A percentile compares a stretch with the other conserved stretches of the same genome.
Evolutionary conservation across 2,329 filamentous ascomycete genomes (phyloP).

Genomic region (Epichloe gansuensis): DNA sequence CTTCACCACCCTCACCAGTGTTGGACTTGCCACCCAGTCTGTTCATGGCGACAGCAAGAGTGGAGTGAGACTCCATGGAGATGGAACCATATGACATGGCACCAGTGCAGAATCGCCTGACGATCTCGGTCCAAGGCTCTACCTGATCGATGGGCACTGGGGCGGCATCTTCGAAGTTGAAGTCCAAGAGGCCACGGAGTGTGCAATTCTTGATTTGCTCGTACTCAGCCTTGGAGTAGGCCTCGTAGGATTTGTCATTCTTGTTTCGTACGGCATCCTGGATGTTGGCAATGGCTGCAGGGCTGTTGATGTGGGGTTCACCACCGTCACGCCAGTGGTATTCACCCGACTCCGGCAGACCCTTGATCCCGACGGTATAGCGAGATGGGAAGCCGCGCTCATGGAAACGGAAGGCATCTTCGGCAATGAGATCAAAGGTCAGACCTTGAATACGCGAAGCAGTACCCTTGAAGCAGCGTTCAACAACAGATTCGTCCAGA

Average conservation of each 20-base stretch:
- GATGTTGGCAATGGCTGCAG: constrained; percentile 87
- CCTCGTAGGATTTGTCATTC: constrained; percentile 97
- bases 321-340: constrained; percentile 98
- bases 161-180: constrained; percentile 78
- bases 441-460: constrained; percentile 89
- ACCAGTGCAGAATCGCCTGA: constrained; percentile 89
- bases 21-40: constrained; percentile 92
- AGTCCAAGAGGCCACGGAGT: constrained; percentile 84
- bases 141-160: constrained; percentile 92
- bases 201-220: constrained; percentile 97
- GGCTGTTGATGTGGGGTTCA: constrained; percentile 90
- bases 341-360: constrained; percentile 83
- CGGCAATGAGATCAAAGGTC: constrained; percentile 84
- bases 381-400: constrained; percentile 83
- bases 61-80: constrained; percentile 96
- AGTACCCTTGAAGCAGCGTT: constrained; percentile 88
- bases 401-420: constrained; percentile 89
- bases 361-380: constrained; percentile 61
- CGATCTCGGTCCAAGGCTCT: constrained; percentile 96
- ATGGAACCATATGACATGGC: constrained; percentile 99
- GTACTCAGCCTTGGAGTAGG: constrained; percentile 84
- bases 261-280: constrained; percentile 93
- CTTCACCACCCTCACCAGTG: constrained; percentile 93
- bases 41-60: constrained; percentile 93
- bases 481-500: constrained; percentile 81